These are phyloP conservation scores for Ascochyta koolunga DNA, from an alignment of 2,329 filamentous ascomycete genomes.

Conservation along the genomic window DNA sequence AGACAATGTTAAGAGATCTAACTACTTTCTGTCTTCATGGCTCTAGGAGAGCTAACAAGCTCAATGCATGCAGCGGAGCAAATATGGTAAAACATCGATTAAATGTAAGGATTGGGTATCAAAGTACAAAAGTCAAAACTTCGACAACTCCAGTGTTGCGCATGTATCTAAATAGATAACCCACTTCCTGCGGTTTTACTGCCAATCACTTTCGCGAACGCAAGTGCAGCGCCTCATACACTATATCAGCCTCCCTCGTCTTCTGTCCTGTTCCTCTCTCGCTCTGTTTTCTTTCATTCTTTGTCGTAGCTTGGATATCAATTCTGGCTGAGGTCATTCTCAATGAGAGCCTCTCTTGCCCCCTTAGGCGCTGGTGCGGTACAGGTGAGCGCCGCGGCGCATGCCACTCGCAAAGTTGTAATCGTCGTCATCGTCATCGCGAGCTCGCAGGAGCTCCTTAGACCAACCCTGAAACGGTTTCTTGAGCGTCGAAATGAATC, in stretches of 20 bases:
- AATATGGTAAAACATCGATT: neutral
- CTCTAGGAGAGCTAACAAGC: too few species aligned
- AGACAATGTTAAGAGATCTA: neutral
- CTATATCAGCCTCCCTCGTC: neutral
- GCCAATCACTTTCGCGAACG: neutral
- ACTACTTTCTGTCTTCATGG: neutral
- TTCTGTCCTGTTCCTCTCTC: neutral
- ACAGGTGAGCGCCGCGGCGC: constrained; percentile 23
- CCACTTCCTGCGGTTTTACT: neutral
- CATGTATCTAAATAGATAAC: neutral
- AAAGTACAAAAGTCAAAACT: neutral
- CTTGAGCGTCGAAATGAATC: constrained; percentile 32
- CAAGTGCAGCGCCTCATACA: neutral
- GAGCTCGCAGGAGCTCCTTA: constrained; percentile 40
- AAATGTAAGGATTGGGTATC: neutral
- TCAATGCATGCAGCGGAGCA: neutral
- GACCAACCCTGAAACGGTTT: constrained; percentile 46
- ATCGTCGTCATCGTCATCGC: constrained; percentile 43
- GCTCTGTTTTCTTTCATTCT: too few species aligned
- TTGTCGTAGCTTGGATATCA: neutral
- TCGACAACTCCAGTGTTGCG: neutral
- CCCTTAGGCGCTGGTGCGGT: constrained; percentile 6
- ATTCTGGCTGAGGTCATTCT: too few species aligned
- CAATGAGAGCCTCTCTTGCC: neutral
- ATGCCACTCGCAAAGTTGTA: constrained; percentile 44